Conservation (phyloP, 75 land plant species). For the Selaginella moellendorffii region DNA sequence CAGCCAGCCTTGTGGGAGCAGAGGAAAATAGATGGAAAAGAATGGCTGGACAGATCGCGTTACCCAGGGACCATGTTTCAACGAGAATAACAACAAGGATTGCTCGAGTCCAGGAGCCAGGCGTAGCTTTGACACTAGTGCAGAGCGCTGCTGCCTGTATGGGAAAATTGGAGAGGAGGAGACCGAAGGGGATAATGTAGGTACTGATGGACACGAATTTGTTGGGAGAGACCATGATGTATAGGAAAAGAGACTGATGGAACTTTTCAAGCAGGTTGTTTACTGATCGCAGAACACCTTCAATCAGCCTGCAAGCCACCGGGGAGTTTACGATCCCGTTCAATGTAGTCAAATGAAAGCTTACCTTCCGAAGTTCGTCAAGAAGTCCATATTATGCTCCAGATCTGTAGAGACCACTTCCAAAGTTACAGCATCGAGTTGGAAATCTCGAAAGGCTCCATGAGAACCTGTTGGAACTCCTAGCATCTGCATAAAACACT, state of each 20-base stretch:
- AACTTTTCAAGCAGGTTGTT: conserved; percentile 94
- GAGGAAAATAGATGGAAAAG: conserved; percentile 22
- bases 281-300: conserved; percentile 84
- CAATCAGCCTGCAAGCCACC: conserved; percentile 52
- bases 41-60: conserved; percentile 44
- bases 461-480: conserved; percentile 86
- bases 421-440: conserved; percentile 82
- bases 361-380: conserved; percentile 27
- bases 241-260: conserved; percentile 90
- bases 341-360: background rate
- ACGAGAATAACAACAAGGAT: conserved; percentile 40
- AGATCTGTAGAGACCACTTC: conserved; percentile 30
- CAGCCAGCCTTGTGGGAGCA: too few species aligned
- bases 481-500: conserved; percentile 40
- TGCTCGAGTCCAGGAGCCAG: conserved; percentile 39
- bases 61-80: conserved; percentile 52
- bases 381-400: conserved; percentile 11
- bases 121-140: conserved; percentile 10
- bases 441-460: conserved; percentile 95
- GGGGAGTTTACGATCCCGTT: background rate
- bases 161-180: conserved; percentile 70
- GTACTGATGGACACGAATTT: conserved; percentile 81
- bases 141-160: conserved; percentile 66
- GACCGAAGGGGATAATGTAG: conserved; percentile 73
- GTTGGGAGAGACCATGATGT: conserved; percentile 55